Evolutionary conservation across 129 eudicot species (phyloP).

Genomic region (Flaveria brownii): DNA sequence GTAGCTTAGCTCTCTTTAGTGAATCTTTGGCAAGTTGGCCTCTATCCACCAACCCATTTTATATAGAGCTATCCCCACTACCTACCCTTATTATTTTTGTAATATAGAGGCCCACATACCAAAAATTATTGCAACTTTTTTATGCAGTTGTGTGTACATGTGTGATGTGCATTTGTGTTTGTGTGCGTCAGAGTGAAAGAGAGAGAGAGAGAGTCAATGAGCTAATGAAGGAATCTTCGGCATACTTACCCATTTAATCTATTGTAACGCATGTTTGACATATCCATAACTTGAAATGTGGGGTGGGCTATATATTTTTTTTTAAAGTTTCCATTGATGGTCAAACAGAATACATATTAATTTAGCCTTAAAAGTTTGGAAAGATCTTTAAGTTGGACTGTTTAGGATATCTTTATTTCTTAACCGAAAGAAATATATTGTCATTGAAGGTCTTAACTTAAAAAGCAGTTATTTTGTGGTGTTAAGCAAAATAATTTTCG

Average conservation of each 20-base stretch:
- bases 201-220: conserved; percentile 18
- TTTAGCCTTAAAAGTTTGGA: conserved; percentile 5
- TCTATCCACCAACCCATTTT: conserved; percentile 33
- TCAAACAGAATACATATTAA: conserved; percentile 21
- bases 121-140: not conserved
- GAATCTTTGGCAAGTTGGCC: conserved; percentile 37
- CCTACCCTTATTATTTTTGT: conserved; percentile 18
- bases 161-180: conserved; percentile 15
- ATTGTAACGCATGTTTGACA: conserved; percentile 32
- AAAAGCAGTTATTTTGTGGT: too few relatives aligned
- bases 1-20: conserved; percentile 36
- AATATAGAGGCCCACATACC: not conserved
- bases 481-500: too few relatives aligned
- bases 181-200: not conserved
- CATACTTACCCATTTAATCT: conserved; percentile 15
- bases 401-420: not conserved
- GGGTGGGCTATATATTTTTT: conserved; percentile 17
- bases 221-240: conserved; percentile 22
- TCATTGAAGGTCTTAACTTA: too few relatives aligned
- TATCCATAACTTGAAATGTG: conserved; percentile 32
- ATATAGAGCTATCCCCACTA: conserved; percentile 38
- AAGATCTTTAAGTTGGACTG: conserved; percentile 16
- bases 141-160: conserved; percentile 19
- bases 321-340: conserved; percentile 28
- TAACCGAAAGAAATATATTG: not conserved